Percentiles rank a stretch among this genome's conserved stretches.
Conservation (phyloP, 164 flowering plant species). For the Dillenia suffruticosa region DNA sequence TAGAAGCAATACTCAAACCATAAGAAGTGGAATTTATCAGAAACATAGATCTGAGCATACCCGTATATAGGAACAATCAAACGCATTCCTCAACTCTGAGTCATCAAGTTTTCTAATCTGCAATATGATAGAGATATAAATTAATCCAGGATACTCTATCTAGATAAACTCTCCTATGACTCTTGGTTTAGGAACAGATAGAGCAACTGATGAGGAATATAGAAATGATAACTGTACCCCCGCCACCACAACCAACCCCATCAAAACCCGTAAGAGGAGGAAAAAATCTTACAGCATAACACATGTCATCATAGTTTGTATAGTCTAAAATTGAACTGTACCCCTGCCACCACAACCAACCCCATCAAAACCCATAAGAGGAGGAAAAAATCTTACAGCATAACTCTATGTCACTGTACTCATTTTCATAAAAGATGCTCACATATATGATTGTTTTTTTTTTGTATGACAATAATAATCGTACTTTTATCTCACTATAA, state of each 20-base stretch:
- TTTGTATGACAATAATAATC: too few relatives aligned
- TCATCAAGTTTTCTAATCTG: slow-evolving; percentile 67
- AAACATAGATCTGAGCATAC: slow-evolving; percentile 22
- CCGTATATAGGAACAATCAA: slow-evolving; percentile 46
- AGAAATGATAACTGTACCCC: neutral
- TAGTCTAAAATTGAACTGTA: too few relatives aligned
- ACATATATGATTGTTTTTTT: too few relatives aligned
- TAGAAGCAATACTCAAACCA: neutral
- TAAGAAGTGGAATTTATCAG: neutral
- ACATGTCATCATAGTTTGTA: slow-evolving; percentile 68
- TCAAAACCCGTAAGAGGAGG: neutral
- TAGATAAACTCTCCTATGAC: neutral
- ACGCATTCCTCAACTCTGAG: slow-evolving; percentile 54
- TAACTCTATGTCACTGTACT: too few relatives aligned
- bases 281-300: slow-evolving; percentile 54
- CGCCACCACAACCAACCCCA: too few relatives aligned
- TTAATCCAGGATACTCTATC: neutral
- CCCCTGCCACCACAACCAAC: too few relatives aligned
- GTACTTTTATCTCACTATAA: too few relatives aligned
- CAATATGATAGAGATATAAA: neutral
- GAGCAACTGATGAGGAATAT: neutral
- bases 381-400: too few relatives aligned
- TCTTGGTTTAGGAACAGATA: too few relatives aligned
- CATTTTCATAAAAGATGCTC: too few relatives aligned
- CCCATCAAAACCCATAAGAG: too few relatives aligned